Base-by-base conservation (phyloP, 805 yeast genomes). In the Candida sakaeoensis region DNA sequence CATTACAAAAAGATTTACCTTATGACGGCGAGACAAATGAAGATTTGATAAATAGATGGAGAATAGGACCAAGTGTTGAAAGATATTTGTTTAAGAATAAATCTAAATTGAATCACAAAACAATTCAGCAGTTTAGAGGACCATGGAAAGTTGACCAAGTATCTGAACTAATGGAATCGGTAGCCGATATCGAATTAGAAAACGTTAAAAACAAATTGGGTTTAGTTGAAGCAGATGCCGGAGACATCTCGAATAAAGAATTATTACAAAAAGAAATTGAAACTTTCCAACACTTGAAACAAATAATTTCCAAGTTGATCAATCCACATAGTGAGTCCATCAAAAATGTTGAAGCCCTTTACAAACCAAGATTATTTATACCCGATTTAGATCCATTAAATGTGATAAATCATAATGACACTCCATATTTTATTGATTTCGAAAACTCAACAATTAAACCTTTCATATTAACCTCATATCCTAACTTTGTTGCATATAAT, bases 361-460 rank as follows among this genome's bases (percentile, higher is more conserved):
- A 85, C 52, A 73, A 79, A 39, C 91, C 96, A 43, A 77, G 91
- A 51, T 65, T 91, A 39, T 77, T 67, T 48, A 73, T 80, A 47
- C 91, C 96, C 4, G 98, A 93, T 58, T 65, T 93, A 49, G 95
- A 88, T 58, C 98, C 99, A 16, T 72, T 90, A 77, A 91, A 91
- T 56, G 86, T 87, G 7, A 68, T 89, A 33, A 64, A 70, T 9
- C 57, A 58, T 23, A 55, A 60, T 30, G 51, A 47, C 19, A 60
- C 57, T 7, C 65, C 68, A 14, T 25, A 17, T 18, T 79, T 89
- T 46, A 55, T 89, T 39, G 99, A 91, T 63, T 83, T 90, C 56
- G 98, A 93, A 64, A 81, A 83, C 51, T 61, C 90, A 8, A 60
- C 80, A 13, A 79, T 88, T 47, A 85, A 86, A 57, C 98, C 99